These are phyloP conservation scores for Brassica napus DNA, from an alignment of 345 rosid genomes.

Conservation along the genomic window DNA sequence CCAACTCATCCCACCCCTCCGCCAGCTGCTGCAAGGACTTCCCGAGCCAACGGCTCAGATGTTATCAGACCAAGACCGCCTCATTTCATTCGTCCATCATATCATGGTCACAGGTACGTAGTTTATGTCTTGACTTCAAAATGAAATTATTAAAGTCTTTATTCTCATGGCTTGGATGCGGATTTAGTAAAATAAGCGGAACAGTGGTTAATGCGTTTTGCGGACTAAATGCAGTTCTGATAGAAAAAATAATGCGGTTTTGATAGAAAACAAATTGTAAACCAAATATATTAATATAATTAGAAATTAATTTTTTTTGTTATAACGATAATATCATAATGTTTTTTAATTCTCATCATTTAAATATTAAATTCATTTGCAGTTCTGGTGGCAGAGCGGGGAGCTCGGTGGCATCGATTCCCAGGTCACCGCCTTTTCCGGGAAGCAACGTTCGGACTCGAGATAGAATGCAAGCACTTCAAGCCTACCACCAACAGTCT, in stretches of 20 bases:
- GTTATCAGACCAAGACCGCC: slow-evolving; percentile 61
- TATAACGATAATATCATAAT: no score
- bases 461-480: slow-evolving; percentile 89
- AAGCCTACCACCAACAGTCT: slow-evolving; percentile 86
- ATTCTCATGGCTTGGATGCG: no score
- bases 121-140: slow-evolving; percentile 7
- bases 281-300: no score
- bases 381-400: slow-evolving; percentile 71
- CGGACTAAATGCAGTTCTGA: no score
- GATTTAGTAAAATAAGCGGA: no score
- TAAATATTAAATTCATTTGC: background rate
- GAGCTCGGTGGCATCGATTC: slow-evolving; percentile 59
- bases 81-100: slow-evolving; percentile 66
- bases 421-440: slow-evolving; percentile 73
- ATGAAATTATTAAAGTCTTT: background rate
- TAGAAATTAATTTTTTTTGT: no score
- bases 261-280: no score
- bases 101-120: slow-evolving; percentile 76
- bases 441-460: slow-evolving; percentile 86
- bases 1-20: slow-evolving; percentile 66
- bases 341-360: no score
- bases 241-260: no score
- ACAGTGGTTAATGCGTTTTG: no score
- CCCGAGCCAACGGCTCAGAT: slow-evolving; percentile 58
- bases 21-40: slow-evolving; percentile 57